These are phyloP conservation scores for Porphyrellus sp. DNA, from an alignment of 1,284 basidiomycete species.

Conservation along the genomic window DNA sequence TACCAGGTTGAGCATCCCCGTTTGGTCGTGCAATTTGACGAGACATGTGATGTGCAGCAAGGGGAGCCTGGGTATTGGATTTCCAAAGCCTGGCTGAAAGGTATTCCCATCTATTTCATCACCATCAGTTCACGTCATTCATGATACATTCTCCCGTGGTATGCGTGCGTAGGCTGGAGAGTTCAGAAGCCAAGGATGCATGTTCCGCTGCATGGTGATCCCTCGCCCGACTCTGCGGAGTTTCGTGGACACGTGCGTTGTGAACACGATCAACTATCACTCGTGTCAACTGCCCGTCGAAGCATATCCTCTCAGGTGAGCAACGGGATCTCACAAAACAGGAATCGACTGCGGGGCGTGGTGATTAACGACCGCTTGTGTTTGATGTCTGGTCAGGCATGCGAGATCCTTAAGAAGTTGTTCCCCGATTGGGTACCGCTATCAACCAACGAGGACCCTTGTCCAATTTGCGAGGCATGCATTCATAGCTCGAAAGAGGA, in stretches of 20 bases:
- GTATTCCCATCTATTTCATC: conserved; percentile 36
- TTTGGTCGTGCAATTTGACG: conserved; percentile 55
- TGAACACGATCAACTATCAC: conserved; percentile 60
- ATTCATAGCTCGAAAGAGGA: conserved; percentile 57
- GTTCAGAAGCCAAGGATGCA: conserved; percentile 73
- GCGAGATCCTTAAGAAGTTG: conserved; percentile 48
- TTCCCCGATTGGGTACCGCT: conserved; percentile 66
- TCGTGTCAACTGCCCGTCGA: conserved; percentile 52
- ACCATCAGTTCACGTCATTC: conserved; percentile 13
- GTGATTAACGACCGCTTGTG: conserved; percentile 16
- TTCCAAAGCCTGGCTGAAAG: conserved; percentile 75
- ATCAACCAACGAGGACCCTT: conserved; percentile 49
- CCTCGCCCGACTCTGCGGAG: conserved; percentile 56
- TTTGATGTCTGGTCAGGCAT: conserved; percentile 45
- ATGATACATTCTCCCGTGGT: conserved; percentile 9
- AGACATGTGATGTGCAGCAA: conserved; percentile 43
- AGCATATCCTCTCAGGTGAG: conserved; percentile 59
- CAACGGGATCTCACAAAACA: conserved; percentile 7
- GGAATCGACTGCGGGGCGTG: conserved; percentile 14
- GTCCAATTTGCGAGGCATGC: conserved; percentile 55
- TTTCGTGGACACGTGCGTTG: conserved; percentile 62
- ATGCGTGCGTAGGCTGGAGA: conserved; percentile 59
- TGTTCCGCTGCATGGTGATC: conserved; percentile 49
- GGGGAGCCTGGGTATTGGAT: conserved; percentile 62
- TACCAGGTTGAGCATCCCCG: conserved; percentile 66